Base-by-base conservation (phyloP, 2,329 filamentous ascomycete species). In the Alternaria brassicae region DNA sequence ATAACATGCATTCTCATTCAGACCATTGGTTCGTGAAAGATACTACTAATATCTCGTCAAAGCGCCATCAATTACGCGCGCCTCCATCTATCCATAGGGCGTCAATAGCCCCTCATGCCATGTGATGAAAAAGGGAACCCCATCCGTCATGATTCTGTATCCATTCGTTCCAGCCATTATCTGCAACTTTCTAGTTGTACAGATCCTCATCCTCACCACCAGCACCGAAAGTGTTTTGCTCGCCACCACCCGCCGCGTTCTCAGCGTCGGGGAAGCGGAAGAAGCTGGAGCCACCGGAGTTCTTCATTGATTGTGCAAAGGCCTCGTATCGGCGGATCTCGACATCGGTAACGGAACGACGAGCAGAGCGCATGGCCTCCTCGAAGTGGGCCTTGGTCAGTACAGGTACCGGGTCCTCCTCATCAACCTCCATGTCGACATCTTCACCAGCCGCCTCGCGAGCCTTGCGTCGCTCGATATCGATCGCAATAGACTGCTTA, bases 221-320 rank as follows among this genome's bases (percentile, higher is more conserved):
- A 73, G 93, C 90, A 66, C 93, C 93, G 72, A 95, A 93, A 49
- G 79, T 82, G 66, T 81, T 80, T 76, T 81, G 71, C 63, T 74
- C 76, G 55, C 70, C 78, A 64, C 78, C 81, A 66, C 79, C 82
- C 65, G 80, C 82, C 64, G 78, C 80, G 81, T 82, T 86, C 78
- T 69, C 73, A 7, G 53, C 71, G 32, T 81, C 86, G 70, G 80
- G 94, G 89, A 99, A 99, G 81, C 96, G 93, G 91, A 99, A 99
- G 87, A 95, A 97, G 71, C 92, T 93, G 74, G 93, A 94, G 37
- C 93, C 93, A 51, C 93, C 93, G 60, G 92, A 89, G 79, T 96
- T 97, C 91, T 99, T 99, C 93, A 99, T 96, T 79, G 94, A 94
- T 83, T 98, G 94, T 39, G 94, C 91, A 74, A 99, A 99, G 4